Evolutionary conservation across 805 yeast species (phyloP).

Genomic region (Myxozyma kluyveri): DNA sequence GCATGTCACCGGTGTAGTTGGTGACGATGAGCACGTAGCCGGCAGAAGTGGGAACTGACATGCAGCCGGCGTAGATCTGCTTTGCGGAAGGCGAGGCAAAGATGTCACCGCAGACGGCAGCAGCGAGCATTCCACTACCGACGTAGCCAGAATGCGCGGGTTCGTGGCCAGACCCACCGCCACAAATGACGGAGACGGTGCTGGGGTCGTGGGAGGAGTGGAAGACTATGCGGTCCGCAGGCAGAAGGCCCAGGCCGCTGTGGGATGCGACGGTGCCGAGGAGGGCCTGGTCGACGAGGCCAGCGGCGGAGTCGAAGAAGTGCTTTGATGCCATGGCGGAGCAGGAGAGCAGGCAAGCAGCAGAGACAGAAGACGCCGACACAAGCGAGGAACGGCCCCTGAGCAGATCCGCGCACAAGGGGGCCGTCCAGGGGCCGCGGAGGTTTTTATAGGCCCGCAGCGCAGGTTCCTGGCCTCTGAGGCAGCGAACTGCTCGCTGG

Average conservation of each 20-base stretch:
- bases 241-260: conserved; percentile 48
- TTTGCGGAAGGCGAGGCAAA: conserved; percentile 92
- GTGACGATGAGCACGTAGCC: conserved; percentile 81
- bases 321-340: conserved; percentile 43
- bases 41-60: conserved; percentile 34
- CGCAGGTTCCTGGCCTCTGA: too few relatives aligned
- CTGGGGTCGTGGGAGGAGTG: conserved; percentile 33
- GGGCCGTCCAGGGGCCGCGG: too few relatives aligned
- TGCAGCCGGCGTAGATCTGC: conserved; percentile 68
- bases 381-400: too few relatives aligned
- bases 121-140: conserved; percentile 79
- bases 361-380: neutral
- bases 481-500: too few relatives aligned
- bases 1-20: conserved; percentile 91
- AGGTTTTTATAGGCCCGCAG: too few relatives aligned
- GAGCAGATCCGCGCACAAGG: too few relatives aligned
- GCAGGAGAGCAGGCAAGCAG: neutral
- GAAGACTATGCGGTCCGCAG: conserved; percentile 45
- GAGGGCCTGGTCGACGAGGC: conserved; percentile 43
- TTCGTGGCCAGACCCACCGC: conserved; percentile 96
- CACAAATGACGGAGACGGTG: conserved; percentile 66
- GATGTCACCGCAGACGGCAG: conserved; percentile 83
- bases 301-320: conserved; percentile 42
- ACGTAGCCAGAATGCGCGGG: conserved; percentile 91
- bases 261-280: conserved; percentile 44